phyloP scores from a whole-genome alignment of 1,139 yeast genomes.

The Geotrichum cucujoidarum region DNA sequence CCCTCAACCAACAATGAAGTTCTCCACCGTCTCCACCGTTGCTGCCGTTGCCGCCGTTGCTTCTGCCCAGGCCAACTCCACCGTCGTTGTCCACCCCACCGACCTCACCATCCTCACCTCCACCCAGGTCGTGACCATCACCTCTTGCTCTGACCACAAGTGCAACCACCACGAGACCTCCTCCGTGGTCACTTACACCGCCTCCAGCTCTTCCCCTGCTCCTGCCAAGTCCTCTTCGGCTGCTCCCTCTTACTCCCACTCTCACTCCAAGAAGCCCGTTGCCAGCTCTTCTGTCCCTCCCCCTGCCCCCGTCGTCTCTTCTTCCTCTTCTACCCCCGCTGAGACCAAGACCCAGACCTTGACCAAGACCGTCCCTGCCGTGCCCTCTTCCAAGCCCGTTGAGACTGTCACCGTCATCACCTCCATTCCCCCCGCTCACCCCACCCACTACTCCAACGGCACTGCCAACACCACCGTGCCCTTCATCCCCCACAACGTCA shows the following conservation, averaged over 20 bases:
- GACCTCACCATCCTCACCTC: conserved; percentile 16
- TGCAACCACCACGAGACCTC: neutral
- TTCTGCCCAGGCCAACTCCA: conserved; percentile 25
- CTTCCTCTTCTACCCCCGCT: conserved; percentile 15
- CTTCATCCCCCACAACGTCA: too few species aligned
- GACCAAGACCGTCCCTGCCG: conserved; percentile 7
- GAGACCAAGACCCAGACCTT: too few species aligned
- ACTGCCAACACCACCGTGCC: conserved; percentile 19
- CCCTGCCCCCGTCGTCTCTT: conserved; percentile 9
- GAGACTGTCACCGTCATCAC: conserved; percentile 13
- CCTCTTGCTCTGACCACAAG: conserved; percentile 15
- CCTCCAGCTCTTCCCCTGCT: neutral
- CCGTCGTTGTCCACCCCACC: conserved; percentile 24
- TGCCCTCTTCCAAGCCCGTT: conserved; percentile 16
- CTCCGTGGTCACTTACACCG: neutral
- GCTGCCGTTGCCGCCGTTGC: conserved; percentile 29
- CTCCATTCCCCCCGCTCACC: neutral
- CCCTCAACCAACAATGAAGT: conserved; percentile 37
- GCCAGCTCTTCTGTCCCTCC: neutral
- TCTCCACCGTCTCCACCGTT: conserved; percentile 31
- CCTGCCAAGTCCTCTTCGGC: neutral
- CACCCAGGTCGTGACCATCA: conserved; percentile 10
- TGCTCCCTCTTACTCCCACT: neutral
- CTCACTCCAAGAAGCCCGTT: neutral
- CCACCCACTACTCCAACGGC: neutral